A percentile compares a stretch with the other conserved stretches of the same genome.
These are phyloP conservation scores for Fusarium coffeatum DNA, from an alignment of 2,329 filamentous ascomycete genomes.

Conservation along the genomic window DNA sequence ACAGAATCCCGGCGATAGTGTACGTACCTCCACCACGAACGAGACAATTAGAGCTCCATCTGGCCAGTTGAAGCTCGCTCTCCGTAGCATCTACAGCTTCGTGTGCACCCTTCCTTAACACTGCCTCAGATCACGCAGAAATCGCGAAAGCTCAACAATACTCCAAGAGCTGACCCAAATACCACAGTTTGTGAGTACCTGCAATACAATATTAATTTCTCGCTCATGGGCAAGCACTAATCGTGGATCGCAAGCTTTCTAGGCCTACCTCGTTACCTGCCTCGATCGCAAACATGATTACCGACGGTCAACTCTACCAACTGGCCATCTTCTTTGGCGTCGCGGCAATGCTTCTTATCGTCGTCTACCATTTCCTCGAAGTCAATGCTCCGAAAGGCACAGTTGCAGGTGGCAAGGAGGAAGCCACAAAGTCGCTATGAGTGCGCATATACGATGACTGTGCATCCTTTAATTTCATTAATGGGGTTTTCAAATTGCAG, in stretches of 20 bases:
- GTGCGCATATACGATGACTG: constrained; percentile 11
- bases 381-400: constrained; percentile 72
- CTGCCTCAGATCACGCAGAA: neutral
- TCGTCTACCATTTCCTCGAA: constrained; percentile 96
- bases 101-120: neutral
- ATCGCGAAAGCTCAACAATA: neutral
- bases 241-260: constrained; percentile 13
- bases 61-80: constrained; percentile 45
- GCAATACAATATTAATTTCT: neutral
- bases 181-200: constrained; percentile 8
- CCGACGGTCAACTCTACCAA: constrained; percentile 89
- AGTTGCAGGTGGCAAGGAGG: constrained; percentile 22
- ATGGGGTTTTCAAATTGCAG: constrained; percentile 22
- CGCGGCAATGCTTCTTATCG: constrained; percentile 89
- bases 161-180: neutral
- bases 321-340: constrained; percentile 94
- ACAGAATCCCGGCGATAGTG: constrained; percentile 13
- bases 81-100: constrained; percentile 31
- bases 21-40: constrained; percentile 38
- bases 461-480: constrained; percentile 30
- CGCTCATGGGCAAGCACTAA: constrained; percentile 24
- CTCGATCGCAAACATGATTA: constrained; percentile 78
- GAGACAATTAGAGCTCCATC: constrained; percentile 44
- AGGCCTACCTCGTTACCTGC: constrained; percentile 10
- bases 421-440: constrained; percentile 33